phyloP scores from a whole-genome alignment of 2,329 filamentous ascomycete species.

The Neurospora sp. region DNA sequence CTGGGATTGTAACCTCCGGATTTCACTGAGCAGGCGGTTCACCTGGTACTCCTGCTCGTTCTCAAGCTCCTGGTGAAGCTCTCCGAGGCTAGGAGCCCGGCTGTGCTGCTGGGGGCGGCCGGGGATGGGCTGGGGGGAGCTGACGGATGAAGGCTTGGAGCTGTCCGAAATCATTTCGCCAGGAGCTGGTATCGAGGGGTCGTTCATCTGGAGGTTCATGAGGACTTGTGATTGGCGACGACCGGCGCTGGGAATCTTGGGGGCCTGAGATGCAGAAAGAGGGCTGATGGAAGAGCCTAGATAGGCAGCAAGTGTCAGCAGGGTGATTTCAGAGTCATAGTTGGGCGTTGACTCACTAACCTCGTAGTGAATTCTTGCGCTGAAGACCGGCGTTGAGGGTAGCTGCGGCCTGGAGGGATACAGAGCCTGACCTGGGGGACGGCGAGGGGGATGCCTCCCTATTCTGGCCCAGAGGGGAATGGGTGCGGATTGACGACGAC shows the following conservation, averaged over 20 bases:
- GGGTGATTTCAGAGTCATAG: background rate
- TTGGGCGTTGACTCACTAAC: slow-evolving; percentile 28
- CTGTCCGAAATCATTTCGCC: slow-evolving; percentile 55
- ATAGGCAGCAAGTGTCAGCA: slow-evolving; percentile 2
- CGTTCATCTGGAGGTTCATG: slow-evolving; percentile 65
- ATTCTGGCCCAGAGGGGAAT: slow-evolving; percentile 20
- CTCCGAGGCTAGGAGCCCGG: slow-evolving; percentile 60
- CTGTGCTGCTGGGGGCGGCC: slow-evolving; percentile 46
- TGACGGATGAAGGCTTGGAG: slow-evolving; percentile 20
- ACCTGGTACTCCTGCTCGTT: slow-evolving; percentile 73
- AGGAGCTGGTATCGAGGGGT: slow-evolving; percentile 55
- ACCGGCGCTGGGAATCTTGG: slow-evolving; percentile 36
- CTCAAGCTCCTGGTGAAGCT: slow-evolving; percentile 70
- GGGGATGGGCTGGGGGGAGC: slow-evolving; percentile 36
- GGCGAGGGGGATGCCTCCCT: slow-evolving; percentile 43
- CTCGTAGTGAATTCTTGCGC: slow-evolving; percentile 45
- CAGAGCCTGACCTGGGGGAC: slow-evolving; percentile 54
- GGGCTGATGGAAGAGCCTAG: slow-evolving; percentile 45
- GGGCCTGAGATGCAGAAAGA: slow-evolving; percentile 27
- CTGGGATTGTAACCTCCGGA: slow-evolving; percentile 64
- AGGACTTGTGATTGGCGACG: slow-evolving; percentile 59
- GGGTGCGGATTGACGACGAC: slow-evolving; percentile 23
- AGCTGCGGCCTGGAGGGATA: slow-evolving; percentile 65
- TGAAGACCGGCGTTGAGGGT: slow-evolving; percentile 69
- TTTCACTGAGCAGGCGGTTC: slow-evolving; percentile 68